Conservation (phyloP, 257 asterid genomes). For the Henckelia pumila region DNA sequence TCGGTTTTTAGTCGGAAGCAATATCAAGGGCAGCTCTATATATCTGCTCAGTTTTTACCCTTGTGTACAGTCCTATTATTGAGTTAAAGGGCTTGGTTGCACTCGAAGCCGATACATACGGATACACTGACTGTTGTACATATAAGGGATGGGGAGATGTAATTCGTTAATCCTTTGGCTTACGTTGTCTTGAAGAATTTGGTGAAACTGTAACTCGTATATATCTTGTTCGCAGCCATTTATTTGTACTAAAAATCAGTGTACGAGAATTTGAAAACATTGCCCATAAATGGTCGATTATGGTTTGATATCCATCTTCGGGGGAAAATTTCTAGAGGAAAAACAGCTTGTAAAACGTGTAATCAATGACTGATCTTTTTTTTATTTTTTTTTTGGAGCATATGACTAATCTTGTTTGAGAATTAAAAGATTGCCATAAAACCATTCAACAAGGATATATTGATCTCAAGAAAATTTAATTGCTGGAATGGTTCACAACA, state of each 20-base stretch:
- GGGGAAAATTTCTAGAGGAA: background rate
- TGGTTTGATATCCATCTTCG: background rate
- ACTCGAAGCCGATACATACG: background rate
- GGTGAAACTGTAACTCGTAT: background rate
- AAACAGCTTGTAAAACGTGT: background rate
- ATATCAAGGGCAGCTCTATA: constrained; percentile 43
- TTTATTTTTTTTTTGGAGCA: too few relatives aligned
- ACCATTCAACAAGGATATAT: background rate
- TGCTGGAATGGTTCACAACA: background rate
- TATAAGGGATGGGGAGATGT: background rate
- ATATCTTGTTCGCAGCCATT: background rate
- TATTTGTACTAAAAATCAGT: background rate
- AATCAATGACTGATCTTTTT: background rate
- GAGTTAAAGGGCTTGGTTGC: constrained; percentile 31
- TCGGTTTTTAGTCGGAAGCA: constrained; percentile 41
- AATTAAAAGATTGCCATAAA: background rate
- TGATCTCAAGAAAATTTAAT: too few relatives aligned
- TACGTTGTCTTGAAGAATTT: background rate
- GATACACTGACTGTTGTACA: constrained; percentile 19
- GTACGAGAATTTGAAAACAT: background rate
- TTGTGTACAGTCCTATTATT: constrained; percentile 43
- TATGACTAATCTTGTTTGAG: too few relatives aligned
- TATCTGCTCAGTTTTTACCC: constrained; percentile 42
- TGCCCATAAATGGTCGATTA: background rate
- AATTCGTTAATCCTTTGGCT: constrained; percentile 1